A percentile compares a stretch with the other conserved stretches of the same genome.
phyloP scores from a whole-genome alignment of 2,329 filamentous ascomycete genomes.

The Balansia obtecta region DNA sequence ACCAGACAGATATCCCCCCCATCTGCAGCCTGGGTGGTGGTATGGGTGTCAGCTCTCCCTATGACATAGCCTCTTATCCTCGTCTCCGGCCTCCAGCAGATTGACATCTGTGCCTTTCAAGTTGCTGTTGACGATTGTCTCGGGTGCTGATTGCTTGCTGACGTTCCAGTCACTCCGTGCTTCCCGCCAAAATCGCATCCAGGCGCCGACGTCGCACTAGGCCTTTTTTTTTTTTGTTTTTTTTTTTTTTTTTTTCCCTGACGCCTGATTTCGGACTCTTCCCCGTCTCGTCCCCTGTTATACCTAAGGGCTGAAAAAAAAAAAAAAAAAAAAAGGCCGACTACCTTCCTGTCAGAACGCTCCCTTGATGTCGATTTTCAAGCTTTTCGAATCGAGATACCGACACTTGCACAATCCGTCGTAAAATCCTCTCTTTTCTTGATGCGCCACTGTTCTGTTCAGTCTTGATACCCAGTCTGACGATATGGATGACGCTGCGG shows the following conservation, averaged over 20 bases:
- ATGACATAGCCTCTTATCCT: background rate
- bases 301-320: background rate
- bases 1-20: too few species aligned
- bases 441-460: background rate
- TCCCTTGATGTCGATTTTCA: background rate
- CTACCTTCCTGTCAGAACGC: background rate
- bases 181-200: background rate
- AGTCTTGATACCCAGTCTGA: background rate
- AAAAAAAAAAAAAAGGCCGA: background rate
- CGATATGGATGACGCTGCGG: constrained; percentile 21
- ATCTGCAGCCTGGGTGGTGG: too few species aligned
- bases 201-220: constrained; percentile 1
- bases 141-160: background rate
- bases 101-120: background rate
- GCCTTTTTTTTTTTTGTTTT: too few species aligned
- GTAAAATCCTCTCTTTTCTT: too few species aligned
- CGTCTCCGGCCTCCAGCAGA: background rate
- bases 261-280: background rate
- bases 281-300: too few species aligned
- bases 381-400: too few species aligned
- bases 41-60: too few species aligned
- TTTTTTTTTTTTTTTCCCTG: too few species aligned
- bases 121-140: background rate
- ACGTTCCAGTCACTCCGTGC: background rate
- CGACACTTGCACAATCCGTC: too few species aligned